phyloP scores from a whole-genome alignment of 352 stramenopile species.

The Globisporangium cystogenes region DNA sequence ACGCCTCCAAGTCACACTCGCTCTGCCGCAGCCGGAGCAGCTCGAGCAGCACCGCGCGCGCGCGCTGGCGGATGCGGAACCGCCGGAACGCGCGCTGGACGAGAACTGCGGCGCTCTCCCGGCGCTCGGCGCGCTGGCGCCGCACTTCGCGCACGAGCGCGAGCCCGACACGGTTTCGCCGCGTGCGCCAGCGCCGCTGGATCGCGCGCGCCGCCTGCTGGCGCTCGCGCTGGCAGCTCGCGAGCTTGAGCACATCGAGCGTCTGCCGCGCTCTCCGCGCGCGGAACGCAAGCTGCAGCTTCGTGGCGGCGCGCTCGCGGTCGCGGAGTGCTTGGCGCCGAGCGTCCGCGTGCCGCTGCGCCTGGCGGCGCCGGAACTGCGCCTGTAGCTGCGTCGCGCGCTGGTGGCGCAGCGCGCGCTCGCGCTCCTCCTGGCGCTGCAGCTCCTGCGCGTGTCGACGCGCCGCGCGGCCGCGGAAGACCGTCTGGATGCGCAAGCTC shows the following conservation, averaged over 20 bases:
- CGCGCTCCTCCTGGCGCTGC: slow-evolving; percentile 21
- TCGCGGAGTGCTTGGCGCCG: slow-evolving; percentile 21
- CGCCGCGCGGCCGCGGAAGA: slow-evolving; percentile 44
- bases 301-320: slow-evolving; percentile 41
- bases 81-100: slow-evolving; percentile 42
- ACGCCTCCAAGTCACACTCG: slow-evolving; percentile 55
- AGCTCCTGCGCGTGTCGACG: slow-evolving; percentile 35
- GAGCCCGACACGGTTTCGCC: slow-evolving; percentile 38
- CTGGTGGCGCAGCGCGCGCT: slow-evolving; percentile 26
- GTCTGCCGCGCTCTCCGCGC: slow-evolving; percentile 36
- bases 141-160: slow-evolving; percentile 33
- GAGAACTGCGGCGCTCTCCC: slow-evolving; percentile 25
- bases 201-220: slow-evolving; percentile 32
- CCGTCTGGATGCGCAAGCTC: slow-evolving; percentile 47
- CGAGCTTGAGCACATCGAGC: slow-evolving; percentile 33
- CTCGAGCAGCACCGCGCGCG: slow-evolving; percentile 37
- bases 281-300: slow-evolving; percentile 56
- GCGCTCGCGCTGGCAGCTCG: slow-evolving; percentile 27
- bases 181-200: slow-evolving; percentile 47
- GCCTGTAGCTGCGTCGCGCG: slow-evolving; percentile 47
- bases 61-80: slow-evolving; percentile 39
- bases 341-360: slow-evolving; percentile 21
- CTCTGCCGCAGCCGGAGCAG: slow-evolving; percentile 34
- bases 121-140: slow-evolving; percentile 19
- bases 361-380: slow-evolving; percentile 36